Evolutionary conservation across 2,329 filamentous ascomycete species (phyloP).

Genomic region (Thielaviopsis musarum): DNA sequence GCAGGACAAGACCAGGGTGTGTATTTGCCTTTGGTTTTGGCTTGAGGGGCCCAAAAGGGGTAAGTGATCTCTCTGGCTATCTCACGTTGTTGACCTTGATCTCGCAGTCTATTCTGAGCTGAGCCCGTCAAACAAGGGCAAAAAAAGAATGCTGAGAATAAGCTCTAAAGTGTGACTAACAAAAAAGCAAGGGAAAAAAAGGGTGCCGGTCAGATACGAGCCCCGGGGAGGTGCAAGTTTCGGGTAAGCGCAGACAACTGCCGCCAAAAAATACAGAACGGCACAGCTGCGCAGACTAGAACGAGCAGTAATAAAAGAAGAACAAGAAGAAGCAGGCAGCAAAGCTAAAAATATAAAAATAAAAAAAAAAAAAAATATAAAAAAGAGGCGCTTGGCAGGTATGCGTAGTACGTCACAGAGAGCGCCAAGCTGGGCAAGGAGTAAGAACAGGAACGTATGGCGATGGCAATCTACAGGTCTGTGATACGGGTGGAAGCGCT

Average conservation of each 20-base stretch:
- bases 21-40: no score
- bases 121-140: neutral
- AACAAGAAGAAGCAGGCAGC: neutral
- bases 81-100: neutral
- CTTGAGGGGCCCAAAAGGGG: neutral
- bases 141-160: neutral
- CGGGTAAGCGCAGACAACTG: neutral
- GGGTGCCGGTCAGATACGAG: neutral
- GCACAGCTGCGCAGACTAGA: no score
- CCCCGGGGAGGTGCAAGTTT: neutral
- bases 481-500: neutral
- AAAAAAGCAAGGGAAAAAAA: neutral
- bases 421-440: neutral
- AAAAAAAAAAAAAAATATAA: neutral
- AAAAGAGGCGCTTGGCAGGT: neutral
- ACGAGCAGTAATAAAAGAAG: neutral
- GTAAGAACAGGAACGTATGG: neutral
- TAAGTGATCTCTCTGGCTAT: neutral
- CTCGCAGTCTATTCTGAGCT: neutral
- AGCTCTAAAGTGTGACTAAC: no score
- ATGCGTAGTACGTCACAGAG: conserved; percentile 1
- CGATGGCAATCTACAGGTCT: neutral
- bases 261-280: neutral
- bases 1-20: neutral
- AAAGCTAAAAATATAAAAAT: neutral